Evolutionary conservation across 495 filamentous ascomycete species (phyloP).

Genomic region (Thermothielavioides terrestris): DNA sequence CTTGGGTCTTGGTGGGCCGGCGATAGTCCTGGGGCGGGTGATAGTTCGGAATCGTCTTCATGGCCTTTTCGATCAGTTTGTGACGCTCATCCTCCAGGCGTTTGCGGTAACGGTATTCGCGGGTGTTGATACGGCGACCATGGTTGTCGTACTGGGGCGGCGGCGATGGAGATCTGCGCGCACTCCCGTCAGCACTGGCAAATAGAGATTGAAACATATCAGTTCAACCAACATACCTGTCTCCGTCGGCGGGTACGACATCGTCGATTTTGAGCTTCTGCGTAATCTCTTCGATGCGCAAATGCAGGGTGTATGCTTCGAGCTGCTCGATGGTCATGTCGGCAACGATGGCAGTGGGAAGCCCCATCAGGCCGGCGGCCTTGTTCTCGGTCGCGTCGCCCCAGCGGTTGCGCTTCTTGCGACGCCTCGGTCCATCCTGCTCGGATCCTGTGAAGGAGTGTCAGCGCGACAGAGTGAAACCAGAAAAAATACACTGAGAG

Average conservation of each 20-base stretch:
- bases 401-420: conserved; percentile 98
- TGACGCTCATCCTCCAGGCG: conserved; percentile 96
- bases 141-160: conserved; percentile 98
- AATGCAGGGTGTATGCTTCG: conserved; percentile 88
- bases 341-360: conserved; percentile 89
- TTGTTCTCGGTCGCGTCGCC: conserved; percentile 95
- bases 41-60: conserved; percentile 97
- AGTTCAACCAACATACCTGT: conserved; percentile 55
- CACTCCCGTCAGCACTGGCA: conserved; percentile 5
- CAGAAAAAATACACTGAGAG: not conserved
- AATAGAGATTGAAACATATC: not conserved
- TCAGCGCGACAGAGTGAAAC: not conserved
- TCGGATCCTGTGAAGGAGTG: conserved; percentile 30
- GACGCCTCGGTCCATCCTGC: conserved; percentile 64
- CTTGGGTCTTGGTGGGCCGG: conserved; percentile 96
- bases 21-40: conserved; percentile 95
- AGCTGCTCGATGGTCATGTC: conserved; percentile 97
- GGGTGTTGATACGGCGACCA: conserved; percentile 94
- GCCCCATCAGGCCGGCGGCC: conserved; percentile 93
- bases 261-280: conserved; percentile 98
- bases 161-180: conserved; percentile 78
- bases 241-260: conserved; percentile 88
- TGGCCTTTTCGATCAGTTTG: conserved; percentile 94
- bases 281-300: conserved; percentile 97
- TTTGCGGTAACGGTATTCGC: conserved; percentile 96